Percentiles rank a stretch among this genome's conserved stretches.
These are phyloP conservation scores for Striga hermonthica DNA, from an alignment of 305 asterid genomes.

Conservation along the genomic window DNA sequence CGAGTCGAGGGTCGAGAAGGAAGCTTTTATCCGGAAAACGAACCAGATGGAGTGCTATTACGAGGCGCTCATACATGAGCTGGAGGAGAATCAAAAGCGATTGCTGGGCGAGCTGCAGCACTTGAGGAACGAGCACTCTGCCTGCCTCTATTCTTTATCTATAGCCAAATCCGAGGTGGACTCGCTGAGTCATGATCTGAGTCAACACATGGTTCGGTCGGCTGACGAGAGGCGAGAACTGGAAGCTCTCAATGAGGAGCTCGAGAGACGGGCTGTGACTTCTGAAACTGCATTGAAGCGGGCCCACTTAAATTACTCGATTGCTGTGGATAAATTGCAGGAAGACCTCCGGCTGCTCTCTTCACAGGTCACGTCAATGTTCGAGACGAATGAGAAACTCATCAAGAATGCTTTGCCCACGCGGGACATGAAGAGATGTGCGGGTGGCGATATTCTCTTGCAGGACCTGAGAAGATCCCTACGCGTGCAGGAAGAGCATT, in stretches of 20 bases:
- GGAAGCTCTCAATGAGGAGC: conserved; percentile 70
- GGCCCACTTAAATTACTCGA: conserved; percentile 93
- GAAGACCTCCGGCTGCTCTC: conserved; percentile 97
- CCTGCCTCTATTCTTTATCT: conserved; percentile 71
- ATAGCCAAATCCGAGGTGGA: conserved; percentile 70
- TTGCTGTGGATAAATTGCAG: conserved; percentile 91
- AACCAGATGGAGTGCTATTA: conserved; percentile 94
- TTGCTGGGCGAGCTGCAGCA: conserved; percentile 76
- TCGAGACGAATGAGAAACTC: conserved; percentile 80
- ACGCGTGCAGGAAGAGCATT: conserved; percentile 71
- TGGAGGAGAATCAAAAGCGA: conserved; percentile 94
- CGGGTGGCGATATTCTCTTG: conserved; percentile 55
- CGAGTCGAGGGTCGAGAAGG: conserved; percentile 83
- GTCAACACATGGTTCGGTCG: conserved; percentile 51
- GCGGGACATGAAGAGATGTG: conserved; percentile 36
- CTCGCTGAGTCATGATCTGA: conserved; percentile 57
- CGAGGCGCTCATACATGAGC: conserved; percentile 88
- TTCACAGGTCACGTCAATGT: conserved; percentile 90
- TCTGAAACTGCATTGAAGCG: conserved; percentile 88
- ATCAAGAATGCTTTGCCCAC: conserved; percentile 80
- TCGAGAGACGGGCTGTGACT: conserved; percentile 67
- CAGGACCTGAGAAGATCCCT: conserved; percentile 87
- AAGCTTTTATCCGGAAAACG: conserved; percentile 69
- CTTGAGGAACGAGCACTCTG: conserved; percentile 75
- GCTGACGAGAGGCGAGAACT: conserved; percentile 62